Evolutionary conservation across 805 yeast genomes (phyloP), one percentile per base, ranked within the genome.

Genomic region (Hanseniaspora lachancei): DNA sequence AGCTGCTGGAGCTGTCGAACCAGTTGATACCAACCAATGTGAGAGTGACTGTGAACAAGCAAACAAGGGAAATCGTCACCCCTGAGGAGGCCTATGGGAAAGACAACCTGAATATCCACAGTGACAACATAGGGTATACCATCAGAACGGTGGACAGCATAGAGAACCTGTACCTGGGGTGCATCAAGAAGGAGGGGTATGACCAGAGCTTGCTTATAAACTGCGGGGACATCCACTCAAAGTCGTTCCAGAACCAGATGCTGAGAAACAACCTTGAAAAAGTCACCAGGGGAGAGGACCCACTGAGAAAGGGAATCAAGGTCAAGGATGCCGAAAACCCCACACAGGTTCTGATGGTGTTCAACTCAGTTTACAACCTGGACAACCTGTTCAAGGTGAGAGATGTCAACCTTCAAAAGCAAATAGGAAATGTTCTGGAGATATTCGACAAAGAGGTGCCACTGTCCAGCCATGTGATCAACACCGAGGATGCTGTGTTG

Each of bases 31-130:
- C 95, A 2, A 76, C 79, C 0, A 80, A 85, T 61, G 87, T 84
- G 16, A 73, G 95, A 60, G 95, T 89, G 10, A 86, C 95, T 0
- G 86, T 89, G 1, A 87, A 89, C 62, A 59, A 80, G 10, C 71
- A 78, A 47, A 77, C 76, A 12, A 76, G 74, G 51, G 76, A 75
- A 54, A 78, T 87, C 13, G 93, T 86, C 0, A 78, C 87, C 0
- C 87, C 93, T 8, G 61, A 71, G 12, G 81, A 77, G 49, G 95
- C 93, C 0, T 85, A 86, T 61, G 71, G 69, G 1, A 2, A n/a
- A 15, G 86, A 84, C 1, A 68, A 71, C 39, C 69, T 72, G 13
- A 89, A 89, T 0, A 77, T 79, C 20, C 32, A 46, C 34, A 76
- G 75, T 57, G 71, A 79, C 1, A 72, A 84, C 5, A 82, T 78